phyloP scores from a whole-genome alignment of 2,329 filamentous ascomycete species.

The Fusarium setosum region DNA sequence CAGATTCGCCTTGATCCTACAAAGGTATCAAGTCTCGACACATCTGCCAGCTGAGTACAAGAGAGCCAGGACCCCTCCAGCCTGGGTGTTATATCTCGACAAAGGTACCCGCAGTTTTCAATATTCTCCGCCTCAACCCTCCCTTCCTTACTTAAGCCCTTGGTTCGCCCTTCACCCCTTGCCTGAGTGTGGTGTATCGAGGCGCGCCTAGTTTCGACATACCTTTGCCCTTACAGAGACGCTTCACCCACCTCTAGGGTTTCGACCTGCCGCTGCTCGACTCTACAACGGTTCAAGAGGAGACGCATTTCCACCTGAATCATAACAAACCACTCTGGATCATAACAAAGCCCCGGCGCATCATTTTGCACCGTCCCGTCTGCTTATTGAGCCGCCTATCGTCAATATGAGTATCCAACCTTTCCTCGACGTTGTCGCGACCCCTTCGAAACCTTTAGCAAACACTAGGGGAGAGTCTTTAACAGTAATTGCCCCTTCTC shows the following conservation, averaged over 20 bases:
- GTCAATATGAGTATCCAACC: slow-evolving; percentile 36
- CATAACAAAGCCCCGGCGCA: slow-evolving; percentile 31
- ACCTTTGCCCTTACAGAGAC: slow-evolving; percentile 21
- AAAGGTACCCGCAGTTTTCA: slow-evolving; percentile 34
- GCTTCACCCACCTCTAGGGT: slow-evolving; percentile 10
- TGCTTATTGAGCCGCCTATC: slow-evolving; percentile 12
- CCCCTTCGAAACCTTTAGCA: slow-evolving; percentile 7
- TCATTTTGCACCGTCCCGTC: slow-evolving; percentile 18
- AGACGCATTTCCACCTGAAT: slow-evolving; percentile 34
- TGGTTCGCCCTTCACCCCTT: slow-evolving; percentile 37
- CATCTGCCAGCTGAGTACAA: slow-evolving; percentile 44
- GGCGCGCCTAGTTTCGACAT: slow-evolving; percentile 16
- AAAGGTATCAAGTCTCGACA: slow-evolving; percentile 38
- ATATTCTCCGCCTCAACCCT: slow-evolving; percentile 34
- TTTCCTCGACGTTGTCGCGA: slow-evolving; percentile 32
- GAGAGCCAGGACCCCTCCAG: slow-evolving; percentile 43
- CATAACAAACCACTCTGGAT: slow-evolving; percentile 46
- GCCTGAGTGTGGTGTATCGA: slow-evolving; percentile 22
- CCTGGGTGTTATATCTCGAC: slow-evolving; percentile 36
- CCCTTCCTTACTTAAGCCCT: slow-evolving; percentile 42
- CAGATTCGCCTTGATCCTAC: slow-evolving; percentile 32
- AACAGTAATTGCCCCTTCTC: slow-evolving; percentile 3
- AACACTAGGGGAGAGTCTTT: slow-evolving; percentile 1
- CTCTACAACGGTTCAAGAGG: slow-evolving; percentile 39
- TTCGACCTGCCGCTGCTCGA: slow-evolving; percentile 15